A percentile compares a stretch with the other conserved stretches of the same genome.
These are phyloP conservation scores for Hylodesmum podocarpum DNA, from an alignment of 306 rosid genomes.

Conservation along the genomic window DNA sequence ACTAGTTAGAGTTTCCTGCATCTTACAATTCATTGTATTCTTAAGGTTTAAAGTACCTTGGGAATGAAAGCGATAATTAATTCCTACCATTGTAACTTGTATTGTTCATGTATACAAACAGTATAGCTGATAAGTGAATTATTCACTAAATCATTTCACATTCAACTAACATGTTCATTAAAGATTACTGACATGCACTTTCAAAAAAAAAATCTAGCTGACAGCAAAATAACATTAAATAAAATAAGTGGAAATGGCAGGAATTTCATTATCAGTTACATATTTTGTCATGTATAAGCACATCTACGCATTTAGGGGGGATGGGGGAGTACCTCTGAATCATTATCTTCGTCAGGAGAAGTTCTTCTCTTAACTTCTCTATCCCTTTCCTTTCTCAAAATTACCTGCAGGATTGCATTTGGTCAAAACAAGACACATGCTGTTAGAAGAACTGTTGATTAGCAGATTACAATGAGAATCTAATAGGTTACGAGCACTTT, in stretches of 20 bases:
- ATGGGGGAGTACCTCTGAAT: slow-evolving; percentile 65
- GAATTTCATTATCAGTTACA: slow-evolving; percentile 13
- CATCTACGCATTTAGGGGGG: background rate
- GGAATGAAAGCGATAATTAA: no score
- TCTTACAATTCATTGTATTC: no score
- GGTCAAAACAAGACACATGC: slow-evolving; percentile 35
- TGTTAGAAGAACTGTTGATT: slow-evolving; percentile 32
- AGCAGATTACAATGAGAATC: slow-evolving; percentile 29
- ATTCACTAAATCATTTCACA: no score
- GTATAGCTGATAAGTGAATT: no score
- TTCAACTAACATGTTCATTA: no score
- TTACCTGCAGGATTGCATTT: slow-evolving; percentile 53
- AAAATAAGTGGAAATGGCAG: slow-evolving; percentile 5
- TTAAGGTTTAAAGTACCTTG: no score
- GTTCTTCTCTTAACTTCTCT: slow-evolving; percentile 66
- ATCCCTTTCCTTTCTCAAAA: slow-evolving; percentile 48
- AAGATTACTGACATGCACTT: slow-evolving; percentile 1
- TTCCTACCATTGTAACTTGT: no score
- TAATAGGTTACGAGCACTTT: slow-evolving; percentile 36
- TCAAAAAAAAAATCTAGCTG: background rate
- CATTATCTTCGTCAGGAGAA: slow-evolving; percentile 53
- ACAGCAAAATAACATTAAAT: slow-evolving; percentile 2
- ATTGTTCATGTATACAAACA: no score
- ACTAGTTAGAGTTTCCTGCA: no score
- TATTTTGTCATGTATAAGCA: background rate